Evolutionary conservation across 2,329 filamentous ascomycete genomes (phyloP), one percentile per base, ranked within the genome.

Genomic region (Sporothrix pseudoabietina): DNA sequence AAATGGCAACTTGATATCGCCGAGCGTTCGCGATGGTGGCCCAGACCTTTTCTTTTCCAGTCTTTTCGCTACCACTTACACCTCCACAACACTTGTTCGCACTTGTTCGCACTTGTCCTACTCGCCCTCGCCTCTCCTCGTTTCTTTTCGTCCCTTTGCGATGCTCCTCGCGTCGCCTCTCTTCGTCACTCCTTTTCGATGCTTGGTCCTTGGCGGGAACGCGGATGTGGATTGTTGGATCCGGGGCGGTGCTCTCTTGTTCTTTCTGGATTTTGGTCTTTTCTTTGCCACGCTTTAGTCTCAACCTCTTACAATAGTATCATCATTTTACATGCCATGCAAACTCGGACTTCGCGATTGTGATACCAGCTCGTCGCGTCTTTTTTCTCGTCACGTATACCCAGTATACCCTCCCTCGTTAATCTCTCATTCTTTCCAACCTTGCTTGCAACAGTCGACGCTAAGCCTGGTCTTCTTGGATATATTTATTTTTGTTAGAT

Each of bases 1-100:
- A 55, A 69, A 55, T 35, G 44, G 65, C 52, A 26, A 19, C 12
- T 54, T 41, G 16, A 55, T 55, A 55, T 41, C 49, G 49, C 66
- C 66, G 66, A 69, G 66, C 35, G 59, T 63, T 55, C 66, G 66
- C n/a, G 66, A 26, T 55, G 66, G 22, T 19, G 66, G 47, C 19
- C 44, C 65, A 49, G 41, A 49, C 35, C 57, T 61, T 14, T 30
- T 22, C 35, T 22, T 9, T 63, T 26, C 8, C 35, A 35, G 14
- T 19, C 55, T 63, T 16, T 41, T 59, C 30, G 1, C 52, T 26
- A 55, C n/a, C 52, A 30, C 52, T 22, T 49, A 19, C 44, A 49
- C 44, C 44, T 49, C 57, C 57, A 39, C 32, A 22, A 35, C 61
- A 41, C 61, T 16, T 44, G 41, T 9, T 3, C 41, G 14, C 61